Evolutionary conservation across 768 basidiomycete species (phyloP), one percentile per base, ranked within the genome.

Genomic region (Artomyces pyxidatus): DNA sequence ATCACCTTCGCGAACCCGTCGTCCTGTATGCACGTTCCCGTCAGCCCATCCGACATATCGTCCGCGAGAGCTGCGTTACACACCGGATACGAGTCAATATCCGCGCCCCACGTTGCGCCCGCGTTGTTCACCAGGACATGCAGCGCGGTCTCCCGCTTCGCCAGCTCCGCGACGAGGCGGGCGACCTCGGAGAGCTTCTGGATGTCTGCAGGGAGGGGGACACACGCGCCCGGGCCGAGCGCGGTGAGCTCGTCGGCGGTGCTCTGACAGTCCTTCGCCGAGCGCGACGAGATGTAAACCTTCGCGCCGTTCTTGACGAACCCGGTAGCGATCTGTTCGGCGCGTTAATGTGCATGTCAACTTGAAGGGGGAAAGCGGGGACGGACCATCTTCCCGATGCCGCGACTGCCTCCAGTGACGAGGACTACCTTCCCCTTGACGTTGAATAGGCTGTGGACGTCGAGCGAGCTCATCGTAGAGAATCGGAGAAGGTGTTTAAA

Each of bases 91-190:
- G 73, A 68, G 45, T 74, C 71, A 37, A 77, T 62, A 12, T 65
- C 50, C 9, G 68, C 71, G 19, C 70, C 73, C 78, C 79, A 78
- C 16, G 72, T 69, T n/a, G 77, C 70, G 6, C 81, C 81, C 6
- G 78, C 78, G 51, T 83, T 84, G 63, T 85, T 83, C 49, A 85
- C 75, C 8, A 81, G 71, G 29, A 77, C 70, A 59, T 83, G 74
- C 29, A 83, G 60, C 1, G 61, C 71, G 38, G 70, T 67, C 65
- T 85, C 84, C 59, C 68, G 67, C 42, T 68, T 67, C 43, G 68
- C 58, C 23, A 84, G 56, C 61, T 76, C 78, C 37, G 68, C 57
- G 2, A 72, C 78, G 4, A 85, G 64, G 47, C 71, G 61, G 46
- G 76, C 69, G 47, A 81, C 77, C 50, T 81, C 77, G 10, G 73